Base-by-base conservation (phyloP, 129 eudicot genomes). In the Flaveria brownii region DNA sequence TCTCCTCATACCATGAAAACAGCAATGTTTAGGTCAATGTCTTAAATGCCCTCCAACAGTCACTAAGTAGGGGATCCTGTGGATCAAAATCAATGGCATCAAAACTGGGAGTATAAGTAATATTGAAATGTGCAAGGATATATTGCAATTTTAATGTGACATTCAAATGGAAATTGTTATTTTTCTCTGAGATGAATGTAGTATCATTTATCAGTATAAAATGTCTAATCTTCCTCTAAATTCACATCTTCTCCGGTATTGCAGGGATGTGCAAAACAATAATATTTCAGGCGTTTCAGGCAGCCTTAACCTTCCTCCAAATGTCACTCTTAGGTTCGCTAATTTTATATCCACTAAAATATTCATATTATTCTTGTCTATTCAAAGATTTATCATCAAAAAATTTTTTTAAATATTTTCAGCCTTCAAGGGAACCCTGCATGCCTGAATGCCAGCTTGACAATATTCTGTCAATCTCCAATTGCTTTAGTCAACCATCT, bases 361-460 rank as follows among this genome's bases (percentile, higher is more conserved):
- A 50, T 74, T 66, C 71, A 55, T 66, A 11, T 28, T 66, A 39
- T 30, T 28, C 70, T 68, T 33, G 23, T 30, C 13, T 33, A 64
- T 64, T 30, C 25, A 64, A 33, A 16, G 20, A 36, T 14, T 16
- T 22, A 56, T 56, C 16, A 59, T 12, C 36, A 36, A 14, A 64
- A 15, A 30, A 1, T 30, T 11, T 12, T 4, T 23, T 26, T 30
- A 72, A 71, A 56, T 39, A 70, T 55, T 36, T 80, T 78, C 85
- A 90, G 98, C 80, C 95, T 92, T 86, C 79, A 82, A 79, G 96
- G 96, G 55, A 92, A 92, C 76, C 96, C 98, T 8, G 42, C 86
- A 72, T 92, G 98, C 87, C 26, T 75, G 68, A 88, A 82, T 30
- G 71, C 46, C 66, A 84, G 66, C 80, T 55, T 89, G 77, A 15